Evolutionary conservation across 1,284 basidiomycete species (phyloP).

Genomic region (Termitomyces sp.): DNA sequence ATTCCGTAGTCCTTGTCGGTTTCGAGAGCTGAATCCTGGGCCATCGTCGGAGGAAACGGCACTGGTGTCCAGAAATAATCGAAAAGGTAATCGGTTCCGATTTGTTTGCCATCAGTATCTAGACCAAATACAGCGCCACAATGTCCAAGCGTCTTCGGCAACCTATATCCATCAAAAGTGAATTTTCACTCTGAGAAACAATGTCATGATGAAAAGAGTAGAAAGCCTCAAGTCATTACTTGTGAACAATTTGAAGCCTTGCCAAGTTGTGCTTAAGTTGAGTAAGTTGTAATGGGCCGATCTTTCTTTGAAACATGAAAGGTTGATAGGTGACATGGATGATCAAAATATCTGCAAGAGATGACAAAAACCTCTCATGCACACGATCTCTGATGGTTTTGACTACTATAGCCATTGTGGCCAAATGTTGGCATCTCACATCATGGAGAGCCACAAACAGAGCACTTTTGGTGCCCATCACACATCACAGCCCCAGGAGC

Average conservation of each 20-base stretch:
- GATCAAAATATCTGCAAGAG: too few species aligned
- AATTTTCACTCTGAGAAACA: neutral
- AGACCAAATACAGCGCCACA: neutral
- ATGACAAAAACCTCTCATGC: too few species aligned
- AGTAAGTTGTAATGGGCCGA: too few species aligned
- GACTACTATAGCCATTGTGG: neutral
- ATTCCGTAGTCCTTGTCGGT: slow-evolving; percentile 12
- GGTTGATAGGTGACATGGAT: too few species aligned
- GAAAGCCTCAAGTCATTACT: too few species aligned
- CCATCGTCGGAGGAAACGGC: neutral
- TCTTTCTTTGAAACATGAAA: too few species aligned
- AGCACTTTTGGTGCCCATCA: neutral
- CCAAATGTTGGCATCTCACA: neutral
- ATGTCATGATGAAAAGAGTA: too few species aligned
- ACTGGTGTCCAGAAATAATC: neutral
- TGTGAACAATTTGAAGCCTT: too few species aligned
- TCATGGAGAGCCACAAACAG: neutral
- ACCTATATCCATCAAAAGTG: neutral
- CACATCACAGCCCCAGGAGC: neutral
- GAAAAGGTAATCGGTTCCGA: neutral
- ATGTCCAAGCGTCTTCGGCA: neutral
- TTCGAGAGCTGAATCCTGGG: slow-evolving; percentile 3
- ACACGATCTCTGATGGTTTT: too few species aligned
- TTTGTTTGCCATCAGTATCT: neutral
- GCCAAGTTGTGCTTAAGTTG: too few species aligned